These are phyloP conservation scores for Acmispon strigosus DNA, from an alignment of 306 rosid genomes.

Conservation along the genomic window DNA sequence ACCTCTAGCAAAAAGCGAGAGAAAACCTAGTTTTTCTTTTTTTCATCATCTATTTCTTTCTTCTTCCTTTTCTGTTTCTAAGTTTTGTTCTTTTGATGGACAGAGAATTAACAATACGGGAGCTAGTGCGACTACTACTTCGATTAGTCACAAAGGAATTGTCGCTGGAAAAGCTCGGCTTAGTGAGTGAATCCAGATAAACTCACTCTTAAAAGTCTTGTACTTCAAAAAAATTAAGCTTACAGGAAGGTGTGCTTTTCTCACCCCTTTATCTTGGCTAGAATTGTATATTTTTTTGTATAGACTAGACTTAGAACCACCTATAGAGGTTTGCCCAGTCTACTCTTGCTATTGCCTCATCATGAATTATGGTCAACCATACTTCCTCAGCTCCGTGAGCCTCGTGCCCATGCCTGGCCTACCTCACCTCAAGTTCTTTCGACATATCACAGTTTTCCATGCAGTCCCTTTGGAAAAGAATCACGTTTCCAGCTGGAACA, in stretches of 20 bases:
- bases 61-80: background rate
- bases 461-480: background rate
- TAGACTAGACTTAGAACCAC: slow-evolving; percentile 24
- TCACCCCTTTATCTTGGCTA: slow-evolving; percentile 4
- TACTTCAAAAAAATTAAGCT: slow-evolving; percentile 1
- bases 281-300: slow-evolving; percentile 28
- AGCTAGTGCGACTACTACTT: slow-evolving; percentile 58
- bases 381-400: slow-evolving; percentile 7
- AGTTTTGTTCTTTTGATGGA: slow-evolving; percentile 26
- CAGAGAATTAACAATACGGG: slow-evolving; percentile 73
- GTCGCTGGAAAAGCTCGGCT: slow-evolving; percentile 53
- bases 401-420: background rate
- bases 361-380: slow-evolving; percentile 13
- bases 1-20: background rate
- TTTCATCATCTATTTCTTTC: background rate
- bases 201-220: background rate
- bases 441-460: slow-evolving; percentile 1
- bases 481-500: background rate
- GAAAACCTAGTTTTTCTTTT: background rate
- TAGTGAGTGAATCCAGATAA: slow-evolving; percentile 32
- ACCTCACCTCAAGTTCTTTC: background rate
- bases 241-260: slow-evolving; percentile 2
- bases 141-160: slow-evolving; percentile 56
- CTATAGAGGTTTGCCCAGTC: slow-evolving; percentile 17
- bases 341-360: slow-evolving; percentile 1